Evolutionary conservation across 2,329 filamentous ascomycete genomes (phyloP).

Genomic region (Stachybotrys chartarum): DNA sequence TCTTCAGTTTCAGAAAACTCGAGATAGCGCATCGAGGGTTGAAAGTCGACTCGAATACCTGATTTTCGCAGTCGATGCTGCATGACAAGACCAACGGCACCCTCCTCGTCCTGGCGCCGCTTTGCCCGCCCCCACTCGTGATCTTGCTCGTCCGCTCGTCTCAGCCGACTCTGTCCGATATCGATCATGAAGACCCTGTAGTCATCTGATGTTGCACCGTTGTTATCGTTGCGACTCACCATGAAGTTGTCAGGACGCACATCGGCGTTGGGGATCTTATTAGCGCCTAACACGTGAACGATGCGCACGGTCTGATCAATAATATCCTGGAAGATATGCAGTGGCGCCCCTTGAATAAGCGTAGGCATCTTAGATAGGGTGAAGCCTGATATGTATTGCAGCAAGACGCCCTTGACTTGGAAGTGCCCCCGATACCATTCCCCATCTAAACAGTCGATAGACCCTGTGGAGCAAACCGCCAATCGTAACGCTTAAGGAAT

Average conservation of each 20-base stretch:
- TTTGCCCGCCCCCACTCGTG: constrained; percentile 12
- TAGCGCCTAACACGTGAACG: constrained; percentile 10
- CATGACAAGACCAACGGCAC: constrained; percentile 10
- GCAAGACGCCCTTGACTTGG: constrained; percentile 9
- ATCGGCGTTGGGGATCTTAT: constrained; percentile 14
- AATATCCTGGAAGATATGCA: constrained; percentile 8
- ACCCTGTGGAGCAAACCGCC: constrained; percentile 9
- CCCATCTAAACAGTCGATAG: constrained; percentile 8
- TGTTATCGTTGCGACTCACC: not conserved
- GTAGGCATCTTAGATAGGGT: constrained; percentile 5
- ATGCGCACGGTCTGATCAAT: constrained; percentile 11
- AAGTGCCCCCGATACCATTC: constrained; percentile 5
- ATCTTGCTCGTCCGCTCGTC: constrained; percentile 11
- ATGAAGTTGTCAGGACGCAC: constrained; percentile 15
- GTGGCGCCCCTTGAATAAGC: constrained; percentile 1
- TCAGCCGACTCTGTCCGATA: constrained; percentile 13
- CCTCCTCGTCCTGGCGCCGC: constrained; percentile 13
- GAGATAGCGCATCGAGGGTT: constrained; percentile 4
- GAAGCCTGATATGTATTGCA: constrained; percentile 12
- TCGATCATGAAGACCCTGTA: constrained; percentile 17
- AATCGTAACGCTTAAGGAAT: constrained; percentile 16
- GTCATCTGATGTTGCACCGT: too few relatives aligned
- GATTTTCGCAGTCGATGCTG: constrained; percentile 4
- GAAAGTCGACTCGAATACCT: constrained; percentile 7
- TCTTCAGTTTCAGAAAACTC: constrained; percentile 1